Conservation (phyloP, 1,139 yeast species). For the Debaryomyces coudertii region DNA sequence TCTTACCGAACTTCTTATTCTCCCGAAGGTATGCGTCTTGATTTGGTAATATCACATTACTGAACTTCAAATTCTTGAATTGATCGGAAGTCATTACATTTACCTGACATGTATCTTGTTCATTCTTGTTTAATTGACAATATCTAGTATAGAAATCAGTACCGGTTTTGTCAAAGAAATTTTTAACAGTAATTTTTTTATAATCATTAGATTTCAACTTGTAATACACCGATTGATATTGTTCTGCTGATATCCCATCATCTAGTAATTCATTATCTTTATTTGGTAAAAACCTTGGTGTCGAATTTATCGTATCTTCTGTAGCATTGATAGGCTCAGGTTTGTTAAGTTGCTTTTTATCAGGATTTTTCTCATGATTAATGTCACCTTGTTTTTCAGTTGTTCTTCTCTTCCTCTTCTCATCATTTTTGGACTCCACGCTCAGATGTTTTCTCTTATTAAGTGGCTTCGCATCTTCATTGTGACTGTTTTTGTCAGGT, state of each 20-base stretch:
- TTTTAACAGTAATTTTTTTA: conserved; percentile 41
- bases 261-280: conserved; percentile 43
- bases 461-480: conserved; percentile 10
- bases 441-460: conserved; percentile 36
- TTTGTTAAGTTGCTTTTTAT: conserved; percentile 12
- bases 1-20: conserved; percentile 25
- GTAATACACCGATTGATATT: conserved; percentile 55
- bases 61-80: conserved; percentile 34
- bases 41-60: conserved; percentile 38
- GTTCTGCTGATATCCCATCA: conserved; percentile 49
- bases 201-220: conserved; percentile 52
- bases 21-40: conserved; percentile 33
- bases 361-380: conserved; percentile 9
- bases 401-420: conserved; percentile 17
- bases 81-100: conserved; percentile 30
- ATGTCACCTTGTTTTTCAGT: conserved; percentile 7
- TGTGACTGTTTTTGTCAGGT: conserved; percentile 11
- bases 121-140: conserved; percentile 16
- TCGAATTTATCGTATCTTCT: background rate
- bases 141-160: conserved; percentile 19
- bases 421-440: conserved; percentile 20
- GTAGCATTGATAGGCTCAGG: background rate
- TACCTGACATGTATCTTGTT: conserved; percentile 19
- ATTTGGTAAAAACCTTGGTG: conserved; percentile 32
- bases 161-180: conserved; percentile 29